A percentile compares a stretch with the other conserved stretches of the same genome.
These are phyloP conservation scores for Cladosporium colombiae DNA, from an alignment of 2,329 filamentous ascomycete species.

Conservation along the genomic window DNA sequence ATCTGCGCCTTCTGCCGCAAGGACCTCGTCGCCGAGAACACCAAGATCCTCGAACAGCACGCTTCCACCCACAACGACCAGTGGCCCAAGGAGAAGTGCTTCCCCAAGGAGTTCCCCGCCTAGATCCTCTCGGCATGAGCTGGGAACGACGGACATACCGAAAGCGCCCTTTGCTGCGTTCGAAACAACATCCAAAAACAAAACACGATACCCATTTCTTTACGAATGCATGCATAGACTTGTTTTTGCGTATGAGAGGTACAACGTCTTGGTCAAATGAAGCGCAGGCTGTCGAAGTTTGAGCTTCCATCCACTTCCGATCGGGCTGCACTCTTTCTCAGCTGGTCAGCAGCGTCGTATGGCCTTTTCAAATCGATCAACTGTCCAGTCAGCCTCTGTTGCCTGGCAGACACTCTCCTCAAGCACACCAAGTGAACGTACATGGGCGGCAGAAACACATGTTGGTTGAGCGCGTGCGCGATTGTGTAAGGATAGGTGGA, in stretches of 20 bases:
- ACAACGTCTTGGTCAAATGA: not conserved
- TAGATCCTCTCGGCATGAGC: not conserved
- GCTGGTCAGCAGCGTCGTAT: not conserved
- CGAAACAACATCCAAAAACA: not conserved
- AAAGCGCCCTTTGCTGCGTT: not conserved
- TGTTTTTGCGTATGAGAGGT: not conserved
- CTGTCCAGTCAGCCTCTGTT: not conserved
- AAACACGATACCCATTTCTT: slow-evolving; percentile 15
- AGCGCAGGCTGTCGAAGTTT: not conserved
- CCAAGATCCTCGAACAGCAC: slow-evolving; percentile 53
- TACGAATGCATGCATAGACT: slow-evolving; percentile 9
- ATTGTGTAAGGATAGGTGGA: not conserved
- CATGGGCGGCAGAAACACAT: not conserved
- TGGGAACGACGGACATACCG: not conserved
- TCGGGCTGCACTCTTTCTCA: not conserved
- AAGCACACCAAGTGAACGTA: not conserved
- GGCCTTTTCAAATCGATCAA: not conserved
- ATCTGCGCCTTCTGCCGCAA: slow-evolving; percentile 39
- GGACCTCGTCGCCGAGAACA: slow-evolving; percentile 29
- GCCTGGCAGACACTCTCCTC: not conserved
- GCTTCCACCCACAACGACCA: slow-evolving; percentile 54
- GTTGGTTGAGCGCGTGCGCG: not conserved
- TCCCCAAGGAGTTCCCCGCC: slow-evolving; percentile 51
- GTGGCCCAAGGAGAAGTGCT: slow-evolving; percentile 62
- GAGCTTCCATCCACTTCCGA: not conserved